Base-by-base conservation (phyloP, 345 rosid genomes). In the Firmiana major region DNA sequence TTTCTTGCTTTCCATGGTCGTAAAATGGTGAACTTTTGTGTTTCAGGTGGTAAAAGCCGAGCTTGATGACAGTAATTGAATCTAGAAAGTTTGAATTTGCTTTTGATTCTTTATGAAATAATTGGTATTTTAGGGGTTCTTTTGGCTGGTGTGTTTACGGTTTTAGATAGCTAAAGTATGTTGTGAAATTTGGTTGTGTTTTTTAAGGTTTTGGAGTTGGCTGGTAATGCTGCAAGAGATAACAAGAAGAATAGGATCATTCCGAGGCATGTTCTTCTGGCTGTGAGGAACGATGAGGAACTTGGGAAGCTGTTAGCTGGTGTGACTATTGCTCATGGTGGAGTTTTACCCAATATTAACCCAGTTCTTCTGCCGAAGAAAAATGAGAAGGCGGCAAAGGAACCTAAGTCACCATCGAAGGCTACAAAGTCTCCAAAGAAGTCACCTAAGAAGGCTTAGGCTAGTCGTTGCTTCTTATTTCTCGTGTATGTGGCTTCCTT, bases 281-380 rank as follows among this genome's bases (percentile, higher is more conserved):
- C 96, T 0, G 88, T 91, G 71, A 88, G 96, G 82, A 91, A 91
- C 12, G 96, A 91, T 31, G 96, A 89, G 67, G 93, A 91, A 71
- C 80, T 91, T 53, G 92, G 96, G 34, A 91, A 82, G 81, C 83
- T 91, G 31, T 87, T 91, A 4, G 82, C 88, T 8, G 93, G 92
- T 6, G 93, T 91, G 49, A 91, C 93, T 1, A 91, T 89, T 19
- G 96, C 93, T n/a, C 91, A 91, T n/a, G 92, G 96, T 4, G 96
- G 96, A 3, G 93, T 91, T 2, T 80, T 89, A 60, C 93, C 93
- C 1, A 91, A 88, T 88, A 88, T 88, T 74, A 90, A 92, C 84
- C 93, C 92, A 0, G 82, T 90, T 22, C 89, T 92, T 6, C 86
- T 92, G 57, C 95, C 93, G 0, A 90, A 90, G 75, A 90, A 88